Evolutionary conservation across 2,329 filamentous ascomycete species (phyloP), one percentile per base, ranked within the genome.

Genomic region (Beauveria rudraprayagi): DNA sequence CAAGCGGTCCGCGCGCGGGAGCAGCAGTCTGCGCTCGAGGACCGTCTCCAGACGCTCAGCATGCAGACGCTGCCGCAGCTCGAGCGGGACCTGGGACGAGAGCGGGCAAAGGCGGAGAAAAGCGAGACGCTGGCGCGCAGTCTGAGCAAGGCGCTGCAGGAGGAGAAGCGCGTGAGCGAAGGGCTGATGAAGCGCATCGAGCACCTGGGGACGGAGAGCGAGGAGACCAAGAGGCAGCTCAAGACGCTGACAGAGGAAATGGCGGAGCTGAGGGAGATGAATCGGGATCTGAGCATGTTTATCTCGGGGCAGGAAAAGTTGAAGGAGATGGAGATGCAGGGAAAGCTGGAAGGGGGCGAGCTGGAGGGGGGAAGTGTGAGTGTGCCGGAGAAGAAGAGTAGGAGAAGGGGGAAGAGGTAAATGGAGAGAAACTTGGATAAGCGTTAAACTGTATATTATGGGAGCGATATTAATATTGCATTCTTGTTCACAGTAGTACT

Each of bases 141-240:
- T 48, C 77, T 97, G 64, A 83, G 89, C 60, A 88, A 88, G 69
- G 84, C 90, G 65, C 84, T 91, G 61, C 87, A 89, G 62, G 93
- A 97, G 72, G 93, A 97, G 75, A 94, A 96, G 74, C 83, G 86
- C 17, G 85, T 97, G 57, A 90, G 87, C 58, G 86, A 91, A 66
- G 89, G 89, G 2, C 77, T 99, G 63, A 83, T 97, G 82, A 81
- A 87, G 71, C 81, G 90, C n/a, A 92, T 97, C 65, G 83, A 87
- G 65, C 86, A 90, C 65, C 74, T 96, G 48, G 85, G 88, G 63
- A 77, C 78, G 47, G 86, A 90, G 67, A 75, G 87, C 8, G 80
- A 81, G 61, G 77, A 65, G 22, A 73, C 91, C 19, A 78, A 82
- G 47, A 78, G 78, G 62, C 81, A 88, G 70, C 73, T 87, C 1